Evolutionary conservation across 2,329 filamentous ascomycete species (phyloP).

Genomic region (Cadophora sp.): DNA sequence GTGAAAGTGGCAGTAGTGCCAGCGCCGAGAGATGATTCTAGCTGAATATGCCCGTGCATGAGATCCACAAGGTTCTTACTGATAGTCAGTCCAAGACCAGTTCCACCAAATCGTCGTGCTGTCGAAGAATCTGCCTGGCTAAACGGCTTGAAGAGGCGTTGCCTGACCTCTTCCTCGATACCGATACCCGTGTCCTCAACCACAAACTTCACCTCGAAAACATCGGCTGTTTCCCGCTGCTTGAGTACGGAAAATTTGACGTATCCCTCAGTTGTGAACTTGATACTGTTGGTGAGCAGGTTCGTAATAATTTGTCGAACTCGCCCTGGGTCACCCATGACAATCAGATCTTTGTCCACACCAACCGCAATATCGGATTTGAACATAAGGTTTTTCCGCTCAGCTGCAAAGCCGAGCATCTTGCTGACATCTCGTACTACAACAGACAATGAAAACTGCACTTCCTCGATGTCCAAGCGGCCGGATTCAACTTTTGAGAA

Average conservation of each 20-base stretch:
- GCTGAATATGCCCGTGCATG: slow-evolving; percentile 77
- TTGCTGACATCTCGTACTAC: slow-evolving; percentile 82
- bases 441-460: slow-evolving; percentile 77
- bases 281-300: slow-evolving; percentile 77
- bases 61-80: slow-evolving; percentile 81
- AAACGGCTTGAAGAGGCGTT: slow-evolving; percentile 79
- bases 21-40: slow-evolving; percentile 69
- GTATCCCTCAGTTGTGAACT: slow-evolving; percentile 73
- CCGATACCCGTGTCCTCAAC: slow-evolving; percentile 83
- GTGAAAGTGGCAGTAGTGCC: slow-evolving; percentile 80
- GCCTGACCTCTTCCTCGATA: slow-evolving; percentile 78
- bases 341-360: slow-evolving; percentile 72
- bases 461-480: slow-evolving; percentile 78
- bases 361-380: slow-evolving; percentile 64
- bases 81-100: slow-evolving; percentile 79
- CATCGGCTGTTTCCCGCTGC: slow-evolving; percentile 67
- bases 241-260: slow-evolving; percentile 71
- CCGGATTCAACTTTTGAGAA: slow-evolving; percentile 88
- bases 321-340: slow-evolving; percentile 85
- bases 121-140: slow-evolving; percentile 84
- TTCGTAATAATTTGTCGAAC: slow-evolving; percentile 86
- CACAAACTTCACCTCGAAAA: slow-evolving; percentile 71
- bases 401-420: slow-evolving; percentile 86
- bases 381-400: slow-evolving; percentile 79
- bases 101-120: slow-evolving; percentile 79